Evolutionary conservation across 225 moss, liverwort and hornwort genomes (phyloP).

Genomic region (Polytrichum formosum): DNA sequence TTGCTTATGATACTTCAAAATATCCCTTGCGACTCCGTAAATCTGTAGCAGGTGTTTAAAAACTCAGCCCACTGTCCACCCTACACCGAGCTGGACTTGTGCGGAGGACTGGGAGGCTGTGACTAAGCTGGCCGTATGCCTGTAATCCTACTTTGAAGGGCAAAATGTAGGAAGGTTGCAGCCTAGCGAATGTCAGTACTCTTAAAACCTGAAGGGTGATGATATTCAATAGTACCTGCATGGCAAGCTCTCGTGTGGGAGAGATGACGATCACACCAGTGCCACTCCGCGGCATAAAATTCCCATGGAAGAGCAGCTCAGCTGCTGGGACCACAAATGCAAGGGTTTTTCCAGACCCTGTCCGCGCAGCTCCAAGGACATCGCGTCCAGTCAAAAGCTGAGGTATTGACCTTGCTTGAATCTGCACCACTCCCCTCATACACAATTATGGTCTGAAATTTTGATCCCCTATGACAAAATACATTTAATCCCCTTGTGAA

Average conservation of each 20-base stretch:
- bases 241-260: constrained; percentile 92
- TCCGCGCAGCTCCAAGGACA: constrained; percentile 91
- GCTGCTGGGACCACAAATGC: constrained; percentile 82
- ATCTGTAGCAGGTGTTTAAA: constrained; percentile 42
- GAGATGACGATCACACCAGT: constrained; percentile 92
- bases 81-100: too few relatives aligned
- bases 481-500: too few relatives aligned
- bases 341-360: constrained; percentile 94
- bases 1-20: constrained; percentile 94
- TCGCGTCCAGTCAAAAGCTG: constrained; percentile 87
- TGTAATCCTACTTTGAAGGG: background rate
- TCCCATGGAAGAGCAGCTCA: constrained; percentile 80
- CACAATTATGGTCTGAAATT: background rate
- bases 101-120: too few relatives aligned
- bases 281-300: constrained; percentile 95
- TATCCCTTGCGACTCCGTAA: constrained; percentile 91
- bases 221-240: constrained; percentile 61
- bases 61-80: background rate
- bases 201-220: background rate
- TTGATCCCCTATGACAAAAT: too few relatives aligned
- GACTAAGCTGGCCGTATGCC: too few relatives aligned
- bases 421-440: constrained; percentile 40
- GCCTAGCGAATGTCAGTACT: background rate
- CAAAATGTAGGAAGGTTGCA: background rate
- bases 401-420: constrained; percentile 92